Percentiles rank a stretch among this genome's conserved stretches.
These are phyloP conservation scores for Lachancea sp. DNA, from an alignment of 805 yeast species.

Conservation along the genomic window DNA sequence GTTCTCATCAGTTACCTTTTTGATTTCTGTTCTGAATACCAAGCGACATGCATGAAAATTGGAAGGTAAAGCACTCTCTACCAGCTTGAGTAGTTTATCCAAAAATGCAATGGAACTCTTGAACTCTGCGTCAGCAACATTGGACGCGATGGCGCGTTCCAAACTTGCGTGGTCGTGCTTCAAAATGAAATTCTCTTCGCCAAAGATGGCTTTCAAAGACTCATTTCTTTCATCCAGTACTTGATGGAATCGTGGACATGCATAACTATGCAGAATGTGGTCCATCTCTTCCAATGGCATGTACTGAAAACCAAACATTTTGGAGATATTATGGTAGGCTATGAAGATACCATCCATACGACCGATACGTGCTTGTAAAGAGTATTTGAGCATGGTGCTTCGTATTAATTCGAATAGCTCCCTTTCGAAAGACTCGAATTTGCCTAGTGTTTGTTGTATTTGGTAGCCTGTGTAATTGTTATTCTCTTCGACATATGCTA, in stretches of 20 bases:
- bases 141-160: conserved; percentile 23
- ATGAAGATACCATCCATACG: conserved; percentile 94
- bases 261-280: conserved; percentile 46
- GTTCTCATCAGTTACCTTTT: conserved; percentile 1
- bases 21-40: conserved; percentile 18
- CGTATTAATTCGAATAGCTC: conserved; percentile 72
- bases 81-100: conserved; percentile 37
- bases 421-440: conserved; percentile 71
- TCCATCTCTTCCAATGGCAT: conserved; percentile 72
- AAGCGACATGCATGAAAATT: conserved; percentile 36
- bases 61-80: conserved; percentile 29
- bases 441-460: conserved; percentile 54
- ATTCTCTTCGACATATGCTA: conserved; percentile 48
- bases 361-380: conserved; percentile 89
- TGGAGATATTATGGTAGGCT: conserved; percentile 78
- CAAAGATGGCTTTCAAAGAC: conserved; percentile 16
- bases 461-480: conserved; percentile 60
- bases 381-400: conserved; percentile 74
- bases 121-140: conserved; percentile 64
- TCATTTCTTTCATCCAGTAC: conserved; percentile 14
- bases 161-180: conserved; percentile 13
- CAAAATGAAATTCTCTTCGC: conserved; percentile 19
- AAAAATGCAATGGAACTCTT: conserved; percentile 50
- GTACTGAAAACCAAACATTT: conserved; percentile 87
- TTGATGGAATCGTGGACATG: conserved; percentile 21